Base-by-base conservation (phyloP, 108 stramenopile genomes). In the Parietichytrium sp. region DNA sequence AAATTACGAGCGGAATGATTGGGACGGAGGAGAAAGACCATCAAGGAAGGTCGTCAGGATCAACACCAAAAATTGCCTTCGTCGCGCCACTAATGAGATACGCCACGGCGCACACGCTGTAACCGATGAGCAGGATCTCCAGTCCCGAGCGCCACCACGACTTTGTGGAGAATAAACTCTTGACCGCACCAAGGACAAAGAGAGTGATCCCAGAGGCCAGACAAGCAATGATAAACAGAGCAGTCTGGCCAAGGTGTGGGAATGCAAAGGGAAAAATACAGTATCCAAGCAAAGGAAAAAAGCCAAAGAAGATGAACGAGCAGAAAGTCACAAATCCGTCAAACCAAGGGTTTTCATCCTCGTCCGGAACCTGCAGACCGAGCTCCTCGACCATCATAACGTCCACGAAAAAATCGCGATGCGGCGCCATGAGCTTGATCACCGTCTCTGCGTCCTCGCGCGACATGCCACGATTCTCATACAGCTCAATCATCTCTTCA, bases 341-440 rank as follows among this genome's bases (percentile, higher is more conserved):
- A 50, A 30, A 30, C 54, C 49, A 50, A 3, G 81, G 55, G 72
- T 78, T 78, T n/a, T 80, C 54, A 52, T 72, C 72, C 12, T 55
- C 81, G 18, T 25, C 29, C 15, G 95, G 95, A 18, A 96, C 95
- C 85, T 93, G 93, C 78, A 96, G 84, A 48, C 93, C 91, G 54
- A 98, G 89, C 83, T 97, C 98, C 77, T 96, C 95, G 3, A 89
- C 84, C 96, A 98, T 97, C 96, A 98, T 96, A 16, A 95, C 83
- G 87, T 97, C 94, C 0, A 98, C 96, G 83, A 98, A 98, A 86
- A 96, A 97, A 30, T 95, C 92, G 55, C 94, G 91, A 88, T 97
- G 96, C 84, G 96, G 95, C 20, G 95, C 79, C 93, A 97, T 95
- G 78, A 78, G 78, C 12, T 78, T 27, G 54, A 96, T 93, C n/a